Percentiles rank a stretch among this genome's conserved stretches.
These are phyloP conservation scores for Aspergillus tamarii DNA, from an alignment of 2,329 filamentous ascomycete species.

Conservation along the genomic window DNA sequence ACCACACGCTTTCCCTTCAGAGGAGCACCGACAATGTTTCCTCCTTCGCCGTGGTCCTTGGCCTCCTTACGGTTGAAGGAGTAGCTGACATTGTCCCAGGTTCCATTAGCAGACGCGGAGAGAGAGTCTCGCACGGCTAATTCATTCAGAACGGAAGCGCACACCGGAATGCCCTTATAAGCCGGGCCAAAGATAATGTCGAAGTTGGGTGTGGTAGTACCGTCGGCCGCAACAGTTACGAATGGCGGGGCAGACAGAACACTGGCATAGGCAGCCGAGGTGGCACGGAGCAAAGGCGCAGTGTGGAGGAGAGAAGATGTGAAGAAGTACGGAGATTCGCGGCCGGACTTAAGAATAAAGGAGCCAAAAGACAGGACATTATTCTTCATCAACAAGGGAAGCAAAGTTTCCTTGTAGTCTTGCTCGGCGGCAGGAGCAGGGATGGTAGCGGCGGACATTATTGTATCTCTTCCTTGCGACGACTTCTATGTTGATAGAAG, in stretches of 20 bases:
- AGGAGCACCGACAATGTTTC: conserved; percentile 84
- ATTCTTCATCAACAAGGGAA: conserved; percentile 25
- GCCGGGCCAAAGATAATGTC: conserved; percentile 92
- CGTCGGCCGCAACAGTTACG: conserved; percentile 38
- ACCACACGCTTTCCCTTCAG: conserved; percentile 84
- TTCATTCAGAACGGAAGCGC: conserved; percentile 74
- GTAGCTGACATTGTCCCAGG: conserved; percentile 74
- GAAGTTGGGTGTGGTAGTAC: conserved; percentile 55
- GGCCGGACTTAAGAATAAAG: conserved; percentile 80
- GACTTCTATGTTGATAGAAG: not conserved
- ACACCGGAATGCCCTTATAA: conserved; percentile 97
- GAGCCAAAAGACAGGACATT: conserved; percentile 28
- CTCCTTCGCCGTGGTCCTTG: conserved; percentile 94
- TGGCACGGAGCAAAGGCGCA: conserved; percentile 73
- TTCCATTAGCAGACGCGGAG: conserved; percentile 45
- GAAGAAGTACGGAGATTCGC: conserved; percentile 94
- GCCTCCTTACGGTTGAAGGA: conserved; percentile 95
- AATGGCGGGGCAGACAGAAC: conserved; percentile 55
- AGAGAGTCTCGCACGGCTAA: conserved; percentile 67
- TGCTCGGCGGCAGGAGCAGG: conserved; percentile 30
- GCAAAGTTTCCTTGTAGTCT: conserved; percentile 27
- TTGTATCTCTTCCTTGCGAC: not conserved
- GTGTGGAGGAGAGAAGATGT: conserved; percentile 91
- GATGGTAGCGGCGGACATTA: conserved; percentile 29
- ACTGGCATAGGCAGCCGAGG: conserved; percentile 78